Conservation (phyloP, 345 rosid genomes). For the Salix dunnii region DNA sequence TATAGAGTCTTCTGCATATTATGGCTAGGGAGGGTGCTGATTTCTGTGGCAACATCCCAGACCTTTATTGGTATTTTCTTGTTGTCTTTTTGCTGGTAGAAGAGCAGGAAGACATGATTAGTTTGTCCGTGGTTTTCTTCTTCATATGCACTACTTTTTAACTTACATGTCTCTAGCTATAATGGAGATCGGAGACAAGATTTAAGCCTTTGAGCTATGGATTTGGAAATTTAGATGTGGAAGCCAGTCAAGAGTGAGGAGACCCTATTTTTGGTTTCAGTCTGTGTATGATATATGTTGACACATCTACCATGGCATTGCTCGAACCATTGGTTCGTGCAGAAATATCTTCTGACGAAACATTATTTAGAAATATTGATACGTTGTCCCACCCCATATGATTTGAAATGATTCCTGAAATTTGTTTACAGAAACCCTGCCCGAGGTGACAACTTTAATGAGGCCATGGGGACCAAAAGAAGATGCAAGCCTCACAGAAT, state of each 20-base stretch:
- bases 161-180: not conserved
- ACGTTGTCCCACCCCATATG: not conserved
- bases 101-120: not conserved
- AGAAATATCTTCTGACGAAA: not conserved
- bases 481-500: constrained; percentile 72
- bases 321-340: not conserved
- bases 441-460: constrained; percentile 49
- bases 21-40: not conserved
- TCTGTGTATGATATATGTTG: not conserved
- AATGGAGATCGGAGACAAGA: not conserved
- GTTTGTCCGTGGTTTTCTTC: not conserved
- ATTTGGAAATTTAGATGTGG: not conserved
- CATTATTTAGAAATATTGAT: not conserved
- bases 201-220: not conserved
- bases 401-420: constrained; percentile 14
- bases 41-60: not conserved
- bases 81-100: not conserved
- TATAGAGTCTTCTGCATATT: not conserved
- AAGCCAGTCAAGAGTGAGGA: not conserved
- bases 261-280: not conserved
- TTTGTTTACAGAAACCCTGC: constrained; percentile 63
- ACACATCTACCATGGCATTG: not conserved
- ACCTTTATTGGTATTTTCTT: not conserved
- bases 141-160: not conserved
- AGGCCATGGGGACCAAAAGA: constrained; percentile 81